Evolutionary conservation across 2,329 filamentous ascomycete species (phyloP), one percentile per base, ranked within the genome.

Genomic region (Shiraia sp.): DNA sequence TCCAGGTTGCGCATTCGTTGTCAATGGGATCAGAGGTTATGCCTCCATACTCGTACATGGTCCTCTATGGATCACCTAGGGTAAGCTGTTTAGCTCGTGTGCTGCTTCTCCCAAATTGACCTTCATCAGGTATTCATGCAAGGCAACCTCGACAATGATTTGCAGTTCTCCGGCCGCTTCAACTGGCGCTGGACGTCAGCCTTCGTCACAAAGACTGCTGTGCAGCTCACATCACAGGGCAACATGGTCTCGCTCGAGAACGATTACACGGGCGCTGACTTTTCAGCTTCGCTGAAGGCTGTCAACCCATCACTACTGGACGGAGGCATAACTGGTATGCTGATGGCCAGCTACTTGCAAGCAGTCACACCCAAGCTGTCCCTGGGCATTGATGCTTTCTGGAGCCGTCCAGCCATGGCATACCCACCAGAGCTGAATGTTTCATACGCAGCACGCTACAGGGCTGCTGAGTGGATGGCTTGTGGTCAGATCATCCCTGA

Each of bases 1-100:
- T 99, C 80, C 92, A 97, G 75, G 88, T 96, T 60, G 96, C 92
- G 55, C 93, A 99, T 76, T 89, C 93, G 61, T 93, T 99, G 72
- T 87, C 92, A 41, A 89, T 96, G 82, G 92, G 93, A 60, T 82
- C 81, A 30, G 90, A 96, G 74, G 85, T 87, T 57, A 79, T 95
- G 71, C 91, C 91, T 69, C 93, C 93, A 26, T 99, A 99, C 75
- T 90, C 89, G 40, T 96, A 97, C 75, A 89, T 90, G 57, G 89
- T 88, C 53, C 83, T 99, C 66, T 96, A 93, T 70, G 93, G 93
- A 59, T 96, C 88, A 55, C 87, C 87, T 73, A 92, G 90, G 80
- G 92, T 96, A 74, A 59, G 81, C 77, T 39, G 35, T 36, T 24
- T 40, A 15, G 10, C 32, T 40, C 41, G 31, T 10, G 22, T 34